Evolutionary conservation across 495 filamentous ascomycete species (phyloP), one percentile per base, ranked within the genome.

Genomic region (Talaromyces trachyspermus): DNA sequence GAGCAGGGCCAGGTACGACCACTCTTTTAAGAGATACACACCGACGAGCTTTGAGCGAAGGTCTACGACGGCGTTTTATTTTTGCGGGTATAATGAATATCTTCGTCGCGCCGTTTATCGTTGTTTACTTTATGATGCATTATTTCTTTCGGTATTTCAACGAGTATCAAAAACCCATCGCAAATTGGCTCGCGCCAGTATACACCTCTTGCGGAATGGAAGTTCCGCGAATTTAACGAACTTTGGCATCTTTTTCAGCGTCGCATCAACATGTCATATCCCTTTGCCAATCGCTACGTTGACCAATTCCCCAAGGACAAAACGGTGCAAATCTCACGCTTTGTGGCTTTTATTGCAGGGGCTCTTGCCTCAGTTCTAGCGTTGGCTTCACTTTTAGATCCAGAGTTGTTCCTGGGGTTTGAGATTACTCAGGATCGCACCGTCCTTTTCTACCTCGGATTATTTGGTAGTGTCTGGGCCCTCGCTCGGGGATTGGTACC

Each of bases 211-310:
- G 92, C 94, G 2, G 86, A 94, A 61, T 97, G 92, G 94, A 96
- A 95, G 56, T 96, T 97, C 50, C 85, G 92, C 41, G 91, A 97
- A 62, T 97, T 97, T 73, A 98, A 98, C 55, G 92, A 98, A 61
- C 77, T 98, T 1, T 83, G 81, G 52, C 92, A 97, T 68, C 70
- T 97, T 1, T 98, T 95, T 56, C 77, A 88, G 51, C 84, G 88
- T 48, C 81, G 92, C 10, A 74, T 86, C 45, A 88, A 95, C 54
- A 92, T 96, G 86, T 95, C 94, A 5, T 88, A 90, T 55, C 91
- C 91, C 0, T 95, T 85, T 58, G 92, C 92, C 2, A 86, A 83
- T 39, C 83, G 85, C 29, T 98, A 98, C 56, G 76, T 97, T 23
- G 88, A 96, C 42, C 92, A 96, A 49, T 98, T 98, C 49, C 92